Conservation (phyloP, 176 grass and related monocot species). For the Aegilops sharonensis region DNA sequence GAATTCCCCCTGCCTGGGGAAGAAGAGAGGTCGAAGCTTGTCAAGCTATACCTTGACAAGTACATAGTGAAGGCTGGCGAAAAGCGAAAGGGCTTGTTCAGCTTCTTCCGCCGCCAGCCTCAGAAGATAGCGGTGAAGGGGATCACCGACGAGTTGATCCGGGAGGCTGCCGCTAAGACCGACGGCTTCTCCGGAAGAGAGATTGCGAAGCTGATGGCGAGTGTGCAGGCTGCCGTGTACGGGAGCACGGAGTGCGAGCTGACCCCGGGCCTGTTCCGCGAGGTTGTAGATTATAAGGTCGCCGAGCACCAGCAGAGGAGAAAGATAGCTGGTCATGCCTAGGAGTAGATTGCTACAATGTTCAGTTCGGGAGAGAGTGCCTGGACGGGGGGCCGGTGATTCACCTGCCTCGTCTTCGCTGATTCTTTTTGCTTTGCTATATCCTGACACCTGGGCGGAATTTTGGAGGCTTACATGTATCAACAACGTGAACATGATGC, state of each 20-base stretch:
- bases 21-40: constrained; percentile 79
- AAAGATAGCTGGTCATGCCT: constrained; percentile 61
- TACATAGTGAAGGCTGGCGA: constrained; percentile 76
- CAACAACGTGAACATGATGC: background rate
- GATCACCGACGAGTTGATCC: constrained; percentile 71
- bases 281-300: constrained; percentile 94
- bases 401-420: constrained; percentile 16
- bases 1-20: constrained; percentile 94
- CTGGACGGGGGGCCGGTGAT: background rate
- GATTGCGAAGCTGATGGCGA: constrained; percentile 86
- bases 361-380: background rate
- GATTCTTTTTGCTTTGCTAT: constrained; percentile 39
- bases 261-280: constrained; percentile 71
- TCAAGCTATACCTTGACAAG: constrained; percentile 91
- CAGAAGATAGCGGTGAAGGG: constrained; percentile 87
- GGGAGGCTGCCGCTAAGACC: constrained; percentile 78
- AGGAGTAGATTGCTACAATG: constrained; percentile 23
- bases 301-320: constrained; percentile 93
- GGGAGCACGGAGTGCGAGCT: constrained; percentile 88
- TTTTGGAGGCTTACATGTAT: constrained; percentile 32
- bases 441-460: constrained; percentile 14
- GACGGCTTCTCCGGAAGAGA: constrained; percentile 97
- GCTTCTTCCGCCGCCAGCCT: constrained; percentile 58
- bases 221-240: constrained; percentile 82
- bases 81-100: constrained; percentile 51